Evolutionary conservation across 345 rosid genomes (phyloP).

Genomic region (Eucalyptus marginata): DNA sequence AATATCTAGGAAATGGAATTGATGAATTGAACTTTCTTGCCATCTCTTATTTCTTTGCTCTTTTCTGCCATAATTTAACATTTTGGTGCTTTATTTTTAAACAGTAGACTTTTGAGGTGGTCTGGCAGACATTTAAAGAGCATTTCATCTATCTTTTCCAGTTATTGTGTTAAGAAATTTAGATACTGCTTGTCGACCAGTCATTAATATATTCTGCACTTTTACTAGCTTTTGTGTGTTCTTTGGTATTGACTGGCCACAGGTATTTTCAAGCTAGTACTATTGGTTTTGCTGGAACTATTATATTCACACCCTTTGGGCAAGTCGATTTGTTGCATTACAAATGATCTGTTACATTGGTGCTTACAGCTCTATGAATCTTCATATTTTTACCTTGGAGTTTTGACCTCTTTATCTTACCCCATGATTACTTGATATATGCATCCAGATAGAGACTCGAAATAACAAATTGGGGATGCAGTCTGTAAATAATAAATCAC

Average conservation of each 20-base stretch:
- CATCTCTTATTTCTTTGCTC: not conserved
- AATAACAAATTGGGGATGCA: slow-evolving; percentile 97
- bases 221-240: not conserved
- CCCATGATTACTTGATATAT: not conserved
- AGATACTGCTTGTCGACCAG: not conserved
- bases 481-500: slow-evolving; percentile 84
- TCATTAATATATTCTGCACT: not conserved
- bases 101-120: not conserved
- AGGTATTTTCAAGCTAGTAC: not conserved
- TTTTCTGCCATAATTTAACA: not conserved
- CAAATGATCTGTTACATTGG: not conserved
- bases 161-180: not conserved
- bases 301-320: not conserved
- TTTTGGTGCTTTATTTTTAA: not conserved
- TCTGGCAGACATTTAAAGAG: not conserved
- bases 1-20: not conserved
- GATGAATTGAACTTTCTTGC: not conserved
- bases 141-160: not conserved
- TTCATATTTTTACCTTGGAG: not conserved
- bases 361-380: not conserved
- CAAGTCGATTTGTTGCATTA: not conserved
- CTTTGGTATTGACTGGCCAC: not conserved
- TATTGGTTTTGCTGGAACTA: not conserved
- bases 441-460: slow-evolving; percentile 83
- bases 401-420: not conserved